Conservation (phyloP, 2,329 filamentous ascomycete species). For the Beauveria asiatica region DNA sequence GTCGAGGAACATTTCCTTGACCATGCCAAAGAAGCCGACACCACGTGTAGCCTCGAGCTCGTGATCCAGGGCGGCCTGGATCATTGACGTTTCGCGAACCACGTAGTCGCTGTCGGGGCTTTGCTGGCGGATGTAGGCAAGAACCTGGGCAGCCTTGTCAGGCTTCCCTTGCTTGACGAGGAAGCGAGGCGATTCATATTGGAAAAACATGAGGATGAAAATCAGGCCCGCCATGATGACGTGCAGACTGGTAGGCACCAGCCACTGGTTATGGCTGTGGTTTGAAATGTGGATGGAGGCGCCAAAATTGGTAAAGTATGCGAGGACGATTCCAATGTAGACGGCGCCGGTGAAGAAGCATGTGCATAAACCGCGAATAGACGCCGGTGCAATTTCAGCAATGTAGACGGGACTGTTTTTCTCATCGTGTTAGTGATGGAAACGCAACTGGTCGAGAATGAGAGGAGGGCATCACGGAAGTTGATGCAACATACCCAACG, state of each 20-base stretch:
- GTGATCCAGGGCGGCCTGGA: conserved; percentile 57
- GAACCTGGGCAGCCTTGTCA: conserved; percentile 47
- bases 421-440: neutral
- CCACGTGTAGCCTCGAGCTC: conserved; percentile 65
- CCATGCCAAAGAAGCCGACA: conserved; percentile 51
- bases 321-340: conserved; percentile 69
- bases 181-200: conserved; percentile 62
- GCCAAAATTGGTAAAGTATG: conserved; percentile 68
- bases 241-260: conserved; percentile 66
- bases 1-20: conserved; percentile 61
- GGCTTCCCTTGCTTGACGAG: conserved; percentile 56
- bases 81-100: conserved; percentile 51
- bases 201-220: conserved; percentile 58
- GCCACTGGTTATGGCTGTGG: conserved; percentile 42
- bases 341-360: conserved; percentile 47
- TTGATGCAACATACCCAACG: conserved; percentile 35
- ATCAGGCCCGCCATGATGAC: conserved; percentile 71
- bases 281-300: conserved; percentile 40
- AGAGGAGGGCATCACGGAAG: no score
- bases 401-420: conserved; percentile 53
- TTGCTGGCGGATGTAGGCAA: conserved; percentile 52
- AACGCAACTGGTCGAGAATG: neutral
- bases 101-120: conserved; percentile 53
- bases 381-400: conserved; percentile 61
- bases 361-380: conserved; percentile 64